Percentiles rank a stretch among this genome's conserved stretches.
phyloP scores from a whole-genome alignment of 768 basidiomycete species.

The Russula dissimulans region DNA sequence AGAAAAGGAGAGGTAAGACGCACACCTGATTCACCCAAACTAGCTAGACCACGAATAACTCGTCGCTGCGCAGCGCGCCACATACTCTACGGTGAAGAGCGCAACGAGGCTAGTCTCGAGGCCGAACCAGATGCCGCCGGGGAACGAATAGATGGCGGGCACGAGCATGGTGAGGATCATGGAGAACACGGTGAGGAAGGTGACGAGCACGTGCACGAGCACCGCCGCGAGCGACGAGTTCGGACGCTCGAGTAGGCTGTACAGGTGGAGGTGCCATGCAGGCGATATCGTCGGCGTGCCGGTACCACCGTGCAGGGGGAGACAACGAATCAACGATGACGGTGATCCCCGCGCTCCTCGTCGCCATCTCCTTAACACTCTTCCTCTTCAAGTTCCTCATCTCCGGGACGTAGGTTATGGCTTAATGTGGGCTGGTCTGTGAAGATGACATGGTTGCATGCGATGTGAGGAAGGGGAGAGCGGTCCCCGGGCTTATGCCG shows the following conservation, averaged over 20 bases:
- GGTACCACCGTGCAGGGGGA: too few species aligned
- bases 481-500: not conserved
- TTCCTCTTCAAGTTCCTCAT: not conserved
- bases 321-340: too few species aligned
- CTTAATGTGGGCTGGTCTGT: not conserved
- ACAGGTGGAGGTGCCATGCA: constrained; percentile 58
- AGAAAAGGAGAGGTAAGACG: constrained; percentile 18
- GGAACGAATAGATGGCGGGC: constrained; percentile 61
- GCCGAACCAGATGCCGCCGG: constrained; percentile 74
- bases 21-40: constrained; percentile 62
- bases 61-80: constrained; percentile 66
- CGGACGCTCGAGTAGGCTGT: constrained; percentile 70
- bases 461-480: not conserved
- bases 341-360: not conserved
- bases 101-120: constrained; percentile 77
- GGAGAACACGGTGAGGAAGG: constrained; percentile 61
- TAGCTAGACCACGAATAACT: constrained; percentile 54
- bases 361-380: not conserved
- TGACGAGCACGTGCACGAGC: constrained; percentile 60
- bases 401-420: not conserved
- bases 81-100: constrained; percentile 80
- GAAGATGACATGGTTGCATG: not conserved
- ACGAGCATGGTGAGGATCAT: constrained; percentile 70
- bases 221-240: constrained; percentile 71
- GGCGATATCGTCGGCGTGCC: not conserved